Evolutionary conservation across 306 rosid genomes (phyloP).

Genomic region (Fragaria vesca): DNA sequence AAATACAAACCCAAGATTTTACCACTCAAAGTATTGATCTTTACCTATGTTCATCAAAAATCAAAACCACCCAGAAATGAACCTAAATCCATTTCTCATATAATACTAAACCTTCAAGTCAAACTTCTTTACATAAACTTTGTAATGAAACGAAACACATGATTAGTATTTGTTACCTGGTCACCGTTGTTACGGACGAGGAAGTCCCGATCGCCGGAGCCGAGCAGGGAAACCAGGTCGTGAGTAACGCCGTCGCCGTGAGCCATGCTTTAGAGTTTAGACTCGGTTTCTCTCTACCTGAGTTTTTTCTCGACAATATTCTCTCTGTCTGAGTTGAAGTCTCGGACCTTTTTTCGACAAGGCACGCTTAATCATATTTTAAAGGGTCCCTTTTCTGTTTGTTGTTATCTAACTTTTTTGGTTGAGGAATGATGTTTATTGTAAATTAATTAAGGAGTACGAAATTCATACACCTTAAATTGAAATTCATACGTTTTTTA

Average conservation of each 20-base stretch:
- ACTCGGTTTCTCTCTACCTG: background rate
- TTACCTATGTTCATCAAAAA: slow-evolving; percentile 30
- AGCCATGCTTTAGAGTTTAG: slow-evolving; percentile 7
- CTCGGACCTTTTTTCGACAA: background rate
- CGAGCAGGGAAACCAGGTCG: slow-evolving; percentile 22
- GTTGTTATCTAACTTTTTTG: background rate
- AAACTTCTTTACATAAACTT: background rate
- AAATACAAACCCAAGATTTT: slow-evolving; percentile 47
- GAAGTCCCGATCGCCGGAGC: slow-evolving; percentile 24
- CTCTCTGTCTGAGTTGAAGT: background rate
- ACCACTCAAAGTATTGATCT: slow-evolving; percentile 31
- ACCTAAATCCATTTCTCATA: background rate
- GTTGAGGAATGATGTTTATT: background rate
- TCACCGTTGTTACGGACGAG: slow-evolving; percentile 37
- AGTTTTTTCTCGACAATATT: too few species aligned
- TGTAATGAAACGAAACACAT: background rate
- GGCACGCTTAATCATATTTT: background rate
- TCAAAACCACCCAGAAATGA: background rate
- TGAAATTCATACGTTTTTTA: too few species aligned
- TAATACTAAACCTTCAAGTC: background rate
- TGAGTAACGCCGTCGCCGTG: slow-evolving; percentile 20
- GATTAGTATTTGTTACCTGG: slow-evolving; percentile 14
- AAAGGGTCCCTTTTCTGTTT: background rate
- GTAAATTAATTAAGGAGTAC: too few species aligned
- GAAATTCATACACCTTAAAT: too few species aligned